Evolutionary conservation across 2,329 filamentous ascomycete genomes (phyloP).

Genomic region (Knufia fluminis): DNA sequence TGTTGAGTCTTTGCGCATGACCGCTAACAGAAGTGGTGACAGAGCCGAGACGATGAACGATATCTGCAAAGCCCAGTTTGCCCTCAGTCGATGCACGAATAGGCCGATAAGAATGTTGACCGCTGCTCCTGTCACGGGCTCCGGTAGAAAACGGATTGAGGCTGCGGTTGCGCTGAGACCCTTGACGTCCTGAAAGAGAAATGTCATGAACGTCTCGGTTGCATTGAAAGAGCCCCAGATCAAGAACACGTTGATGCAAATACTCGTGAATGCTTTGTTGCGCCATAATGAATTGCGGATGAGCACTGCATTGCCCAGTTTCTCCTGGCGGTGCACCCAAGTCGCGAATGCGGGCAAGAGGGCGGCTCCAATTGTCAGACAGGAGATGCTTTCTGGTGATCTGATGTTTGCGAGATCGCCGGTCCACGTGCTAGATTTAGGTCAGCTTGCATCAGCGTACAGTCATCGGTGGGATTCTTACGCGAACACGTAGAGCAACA

Average conservation of each 20-base stretch:
- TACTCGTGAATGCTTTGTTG: slow-evolving; percentile 46
- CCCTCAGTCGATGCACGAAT: slow-evolving; percentile 36
- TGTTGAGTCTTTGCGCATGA: slow-evolving; percentile 34
- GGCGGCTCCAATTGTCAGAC: slow-evolving; percentile 37
- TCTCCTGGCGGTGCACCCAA: slow-evolving; percentile 47
- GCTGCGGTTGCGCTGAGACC: slow-evolving; percentile 35
- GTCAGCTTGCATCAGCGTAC: background rate
- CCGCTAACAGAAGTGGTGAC: slow-evolving; percentile 47
- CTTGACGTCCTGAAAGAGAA: slow-evolving; percentile 41
- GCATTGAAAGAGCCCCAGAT: slow-evolving; percentile 39
- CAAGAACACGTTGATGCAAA: slow-evolving; percentile 45
- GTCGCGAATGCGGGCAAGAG: slow-evolving; percentile 42
- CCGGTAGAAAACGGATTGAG: slow-evolving; percentile 39
- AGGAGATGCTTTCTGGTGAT: slow-evolving; percentile 35
- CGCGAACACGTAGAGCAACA: slow-evolving; percentile 45
- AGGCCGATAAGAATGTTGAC: slow-evolving; percentile 39
- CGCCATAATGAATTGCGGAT: slow-evolving; percentile 56
- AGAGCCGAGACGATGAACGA: slow-evolving; percentile 36
- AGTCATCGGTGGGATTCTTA: slow-evolving; percentile 24
- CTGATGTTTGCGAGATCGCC: slow-evolving; percentile 28
- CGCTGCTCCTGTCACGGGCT: slow-evolving; percentile 26
- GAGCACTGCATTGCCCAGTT: slow-evolving; percentile 41
- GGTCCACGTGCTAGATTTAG: slow-evolving; percentile 3
- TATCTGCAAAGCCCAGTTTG: slow-evolving; percentile 32
- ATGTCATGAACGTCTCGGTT: slow-evolving; percentile 29